Base-by-base conservation (phyloP, 2,329 filamentous ascomycete species). In the Penicillium sp. region DNA sequence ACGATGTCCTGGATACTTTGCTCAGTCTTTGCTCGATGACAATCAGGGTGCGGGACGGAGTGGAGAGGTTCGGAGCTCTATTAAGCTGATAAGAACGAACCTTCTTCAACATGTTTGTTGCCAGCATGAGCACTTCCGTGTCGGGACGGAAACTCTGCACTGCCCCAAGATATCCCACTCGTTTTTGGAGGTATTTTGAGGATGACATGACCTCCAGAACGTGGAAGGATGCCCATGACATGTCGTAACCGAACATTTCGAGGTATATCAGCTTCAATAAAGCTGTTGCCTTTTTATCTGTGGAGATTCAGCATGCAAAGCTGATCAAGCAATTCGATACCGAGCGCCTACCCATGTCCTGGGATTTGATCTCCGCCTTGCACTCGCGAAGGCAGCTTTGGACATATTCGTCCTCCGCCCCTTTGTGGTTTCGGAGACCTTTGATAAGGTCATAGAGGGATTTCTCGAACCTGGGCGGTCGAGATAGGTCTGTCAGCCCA, bases 121-220 rank as follows among this genome's bases (percentile, higher is more conserved):
- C 95, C 69, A 99, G 81, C 92, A 99, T 97, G 72, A 99, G 81
- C 53, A 99, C 95, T 73, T 99, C 95, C 2, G 95, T 99, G 70
- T 98, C 94, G 2, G 93, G 85, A 22, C 94, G 87, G 77, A 97
- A 99, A 81, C 90, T 98, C 82, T 99, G 95, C 33, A 96, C 92
- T 9, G 95, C 95, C 14, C 90, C 94, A 19, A 99, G 83, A 75
- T 99, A 99, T 58, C 94, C 95, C 46, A 97, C 92, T 65, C 94
- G 86, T 79, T 99, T 99, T 77, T 97, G 94, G 66, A 92, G 85
- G 75, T 96, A 96, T 75, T 97, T 98, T 50, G 89, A 83, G 40
- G 92, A 96, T 39, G 93, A 96, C 95, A 99, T 99, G 78, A 99
- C 95, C 79, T 99, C 95, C 50, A 99, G 88, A 54, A 98, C 94